These are phyloP conservation scores for Ogataea salicorniae DNA, from an alignment of 805 yeast genomes.

Conservation along the genomic window DNA sequence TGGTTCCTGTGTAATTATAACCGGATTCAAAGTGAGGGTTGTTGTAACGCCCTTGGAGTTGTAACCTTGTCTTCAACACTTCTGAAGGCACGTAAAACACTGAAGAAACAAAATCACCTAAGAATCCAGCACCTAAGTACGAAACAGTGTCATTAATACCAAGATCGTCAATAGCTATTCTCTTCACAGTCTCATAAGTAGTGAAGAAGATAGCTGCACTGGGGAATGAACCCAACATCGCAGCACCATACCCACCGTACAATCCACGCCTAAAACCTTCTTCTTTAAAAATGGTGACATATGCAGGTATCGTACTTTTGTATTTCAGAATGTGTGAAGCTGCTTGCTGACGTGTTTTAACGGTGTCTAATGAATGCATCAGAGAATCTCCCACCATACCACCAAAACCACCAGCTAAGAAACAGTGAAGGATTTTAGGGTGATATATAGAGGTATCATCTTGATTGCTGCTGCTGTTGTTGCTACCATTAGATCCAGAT, in stretches of 20 bases:
- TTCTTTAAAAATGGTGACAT: constrained; percentile 64
- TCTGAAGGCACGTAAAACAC: constrained; percentile 92
- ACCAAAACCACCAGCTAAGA: constrained; percentile 91
- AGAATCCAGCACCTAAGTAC: constrained; percentile 77
- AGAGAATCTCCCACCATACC: constrained; percentile 88
- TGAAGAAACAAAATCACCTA: constrained; percentile 91
- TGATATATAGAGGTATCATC: constrained; percentile 4
- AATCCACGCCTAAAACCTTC: constrained; percentile 85
- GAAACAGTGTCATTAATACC: constrained; percentile 72
- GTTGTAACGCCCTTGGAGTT: constrained; percentile 83
- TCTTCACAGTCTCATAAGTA: constrained; percentile 78
- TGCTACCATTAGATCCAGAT: not conserved
- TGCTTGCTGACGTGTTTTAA: constrained; percentile 97
- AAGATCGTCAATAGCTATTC: constrained; percentile 58
- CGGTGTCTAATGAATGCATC: constrained; percentile 96
- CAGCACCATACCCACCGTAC: constrained; percentile 90
- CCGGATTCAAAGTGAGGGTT: constrained; percentile 77
- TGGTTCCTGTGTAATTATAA: constrained; percentile 75
- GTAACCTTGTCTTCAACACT: constrained; percentile 87
- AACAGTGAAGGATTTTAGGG: constrained; percentile 51
- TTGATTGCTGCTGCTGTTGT: not conserved
- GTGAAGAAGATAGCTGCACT: constrained; percentile 93
- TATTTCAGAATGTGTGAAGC: constrained; percentile 66
- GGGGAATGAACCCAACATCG: constrained; percentile 88
- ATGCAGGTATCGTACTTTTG: constrained; percentile 70